Conservation (phyloP, 495 filamentous ascomycete genomes). For the Rusavskia elegans region DNA sequence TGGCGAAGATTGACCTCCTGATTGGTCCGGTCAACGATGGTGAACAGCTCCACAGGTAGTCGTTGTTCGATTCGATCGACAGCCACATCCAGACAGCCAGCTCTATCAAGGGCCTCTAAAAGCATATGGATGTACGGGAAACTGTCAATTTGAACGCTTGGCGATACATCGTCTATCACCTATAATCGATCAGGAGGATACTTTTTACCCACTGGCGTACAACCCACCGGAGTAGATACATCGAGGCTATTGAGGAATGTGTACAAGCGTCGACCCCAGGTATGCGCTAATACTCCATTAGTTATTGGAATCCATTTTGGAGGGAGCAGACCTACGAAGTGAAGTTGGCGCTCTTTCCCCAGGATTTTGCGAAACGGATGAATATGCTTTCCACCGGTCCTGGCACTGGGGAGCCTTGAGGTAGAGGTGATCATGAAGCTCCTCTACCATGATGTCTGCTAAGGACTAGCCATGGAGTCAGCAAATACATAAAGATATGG, state of each 20-base stretch:
- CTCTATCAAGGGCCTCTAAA: conserved; percentile 74
- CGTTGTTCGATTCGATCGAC: conserved; percentile 84
- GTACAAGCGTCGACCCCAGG: conserved; percentile 52
- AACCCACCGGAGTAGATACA: conserved; percentile 28
- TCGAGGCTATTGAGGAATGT: conserved; percentile 69
- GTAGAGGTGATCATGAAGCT: conserved; percentile 93
- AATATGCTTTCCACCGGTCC: conserved; percentile 66
- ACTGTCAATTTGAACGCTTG: conserved; percentile 87
- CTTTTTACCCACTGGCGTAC: background rate
- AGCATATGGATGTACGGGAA: conserved; percentile 84
- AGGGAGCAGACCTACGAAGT: background rate
- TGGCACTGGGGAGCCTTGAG: conserved; percentile 94
- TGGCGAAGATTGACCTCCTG: conserved; percentile 84
- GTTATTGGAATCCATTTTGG: background rate
- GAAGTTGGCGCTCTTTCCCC: background rate
- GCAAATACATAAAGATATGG: background rate
- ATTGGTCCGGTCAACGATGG: conserved; percentile 87
- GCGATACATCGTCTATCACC: conserved; percentile 69
- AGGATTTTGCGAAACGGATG: background rate
- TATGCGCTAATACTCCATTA: conserved; percentile 8
- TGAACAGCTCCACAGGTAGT: conserved; percentile 84
- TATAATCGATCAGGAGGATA: conserved; percentile 9
- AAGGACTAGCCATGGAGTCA: conserved; percentile 32
- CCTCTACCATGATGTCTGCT: conserved; percentile 89
- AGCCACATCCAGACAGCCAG: conserved; percentile 70